Base-by-base conservation (phyloP, 1,284 basidiomycete genomes). In the Ceratobasidium sp. region DNA sequence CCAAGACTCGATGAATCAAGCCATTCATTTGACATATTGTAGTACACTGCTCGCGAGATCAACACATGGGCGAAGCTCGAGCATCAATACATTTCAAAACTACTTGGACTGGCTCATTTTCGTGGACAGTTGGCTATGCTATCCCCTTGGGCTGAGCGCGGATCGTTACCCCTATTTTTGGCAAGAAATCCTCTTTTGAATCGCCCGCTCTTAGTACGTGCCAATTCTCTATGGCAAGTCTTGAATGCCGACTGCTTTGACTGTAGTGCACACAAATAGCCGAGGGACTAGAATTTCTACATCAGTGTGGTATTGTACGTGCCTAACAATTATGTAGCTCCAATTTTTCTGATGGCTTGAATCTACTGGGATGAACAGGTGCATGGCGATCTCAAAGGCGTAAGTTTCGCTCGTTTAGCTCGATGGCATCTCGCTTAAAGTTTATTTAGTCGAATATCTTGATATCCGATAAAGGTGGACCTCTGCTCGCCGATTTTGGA, bases 361-460 rank as follows among this genome's bases (percentile, higher is more conserved):
- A 42, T 5, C 33, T 33, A 33, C 7, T 7, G 42, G 3, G 17
- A 7, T 1, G 61, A 15, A 15, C 44, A 71, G 69, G 23, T 50
- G 7, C 69, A 71, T 61, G 69, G 69, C 23, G 69, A 71, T 50
- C 56, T 71, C 9, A 71, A 71, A 71, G 56, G 69, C 33, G 69
- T 61, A 20, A 28, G 54, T 7, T 57, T 12, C 33, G 3, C 23
- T 40, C 9, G 33, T 33, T 10, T 26, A 10, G 12, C 3, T 1
- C n/a, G 33, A 42, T 40, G 23, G n/a, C 42, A 42, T 3, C 7
- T 28, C 12, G 7, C 12, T 9, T 17, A 13, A 1, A 17, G 9
- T n/a, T 44, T 28, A 26, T 7, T 13, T 28, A 71, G 69, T 33
- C 44, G 20, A 71, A 71, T 28, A 26, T 71, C 4, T 13, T 71